Conservation (phyloP, 345 rosid genomes). For the Hibiscus syriacus region DNA sequence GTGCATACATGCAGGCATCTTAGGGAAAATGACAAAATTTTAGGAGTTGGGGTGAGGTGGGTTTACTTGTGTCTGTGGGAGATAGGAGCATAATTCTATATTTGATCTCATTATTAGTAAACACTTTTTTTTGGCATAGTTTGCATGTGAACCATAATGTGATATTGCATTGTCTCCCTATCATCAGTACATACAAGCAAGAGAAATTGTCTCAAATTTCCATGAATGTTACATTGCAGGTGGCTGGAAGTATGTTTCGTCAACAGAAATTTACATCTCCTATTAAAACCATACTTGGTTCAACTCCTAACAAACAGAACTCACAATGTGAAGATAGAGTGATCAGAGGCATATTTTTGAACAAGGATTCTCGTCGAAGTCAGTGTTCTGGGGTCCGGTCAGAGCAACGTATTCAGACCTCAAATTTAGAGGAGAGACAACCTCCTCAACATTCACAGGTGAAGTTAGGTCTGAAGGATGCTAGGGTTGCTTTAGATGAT, state of each 20-base stretch:
- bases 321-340: conserved; percentile 38
- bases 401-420: conserved; percentile 35
- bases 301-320: conserved; percentile 33
- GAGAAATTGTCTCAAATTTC: neutral
- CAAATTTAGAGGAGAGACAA: conserved; percentile 36
- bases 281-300: conserved; percentile 26
- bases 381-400: conserved; percentile 28
- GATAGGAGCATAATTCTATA: neutral
- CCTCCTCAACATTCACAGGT: conserved; percentile 35
- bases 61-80: neutral
- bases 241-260: conserved; percentile 20
- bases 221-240: conserved; percentile 9
- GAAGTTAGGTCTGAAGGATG: conserved; percentile 33
- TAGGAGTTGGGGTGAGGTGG: neutral
- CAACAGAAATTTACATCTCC: conserved; percentile 26
- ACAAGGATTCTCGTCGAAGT: conserved; percentile 41
- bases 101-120: neutral
- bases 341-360: conserved; percentile 39
- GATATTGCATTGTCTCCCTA: neutral
- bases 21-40: no score
- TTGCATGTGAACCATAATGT: neutral
- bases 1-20: neutral
- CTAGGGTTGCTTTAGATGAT: conserved; percentile 36
- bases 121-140: neutral
- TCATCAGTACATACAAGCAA: neutral